Percentiles rank a stretch among this genome's conserved stretches.
phyloP scores from a whole-genome alignment of 1,284 basidiomycete genomes.

The Melanopsichium pennsylvanicum region DNA sequence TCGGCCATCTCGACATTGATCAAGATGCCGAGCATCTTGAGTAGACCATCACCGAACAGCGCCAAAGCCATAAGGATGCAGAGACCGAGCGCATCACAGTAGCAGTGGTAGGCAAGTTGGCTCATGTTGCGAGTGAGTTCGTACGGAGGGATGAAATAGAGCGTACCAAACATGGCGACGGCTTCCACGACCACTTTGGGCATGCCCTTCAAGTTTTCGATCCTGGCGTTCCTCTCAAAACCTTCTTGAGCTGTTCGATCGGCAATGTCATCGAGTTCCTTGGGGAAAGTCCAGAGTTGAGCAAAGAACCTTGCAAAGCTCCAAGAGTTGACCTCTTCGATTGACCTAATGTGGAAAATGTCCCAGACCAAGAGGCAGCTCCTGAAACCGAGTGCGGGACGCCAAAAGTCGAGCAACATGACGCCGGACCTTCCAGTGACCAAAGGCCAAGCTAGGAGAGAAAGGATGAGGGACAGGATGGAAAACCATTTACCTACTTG shows the following conservation, averaged over 20 bases:
- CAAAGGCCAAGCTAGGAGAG: slow-evolving; percentile 55
- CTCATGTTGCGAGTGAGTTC: slow-evolving; percentile 52
- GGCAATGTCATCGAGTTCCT: slow-evolving; percentile 53
- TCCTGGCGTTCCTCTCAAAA: slow-evolving; percentile 44
- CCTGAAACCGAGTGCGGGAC: slow-evolving; percentile 63
- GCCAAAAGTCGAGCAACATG: slow-evolving; percentile 62
- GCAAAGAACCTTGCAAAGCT: slow-evolving; percentile 51
- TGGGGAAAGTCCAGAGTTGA: slow-evolving; percentile 64
- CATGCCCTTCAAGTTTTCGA: slow-evolving; percentile 54
- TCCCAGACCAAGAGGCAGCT: slow-evolving; percentile 62
- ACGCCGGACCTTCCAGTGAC: slow-evolving; percentile 50
- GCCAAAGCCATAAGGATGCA: slow-evolving; percentile 59
- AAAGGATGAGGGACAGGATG: slow-evolving; percentile 40
- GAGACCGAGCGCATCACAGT: slow-evolving; percentile 53
- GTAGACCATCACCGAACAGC: slow-evolving; percentile 56
- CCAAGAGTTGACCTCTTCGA: slow-evolving; percentile 58
- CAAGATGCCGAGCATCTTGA: slow-evolving; percentile 57
- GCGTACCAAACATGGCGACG: slow-evolving; percentile 38
- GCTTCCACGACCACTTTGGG: slow-evolving; percentile 52
- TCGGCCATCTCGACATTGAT: slow-evolving; percentile 62
- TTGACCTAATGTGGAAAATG: slow-evolving; percentile 58
- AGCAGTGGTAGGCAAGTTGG: slow-evolving; percentile 55
- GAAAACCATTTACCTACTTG: slow-evolving; percentile 42
- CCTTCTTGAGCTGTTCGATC: slow-evolving; percentile 52
- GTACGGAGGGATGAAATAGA: slow-evolving; percentile 60